Conservation (phyloP, 2,329 filamentous ascomycete species). For the Aureobasidium sp. region DNA sequence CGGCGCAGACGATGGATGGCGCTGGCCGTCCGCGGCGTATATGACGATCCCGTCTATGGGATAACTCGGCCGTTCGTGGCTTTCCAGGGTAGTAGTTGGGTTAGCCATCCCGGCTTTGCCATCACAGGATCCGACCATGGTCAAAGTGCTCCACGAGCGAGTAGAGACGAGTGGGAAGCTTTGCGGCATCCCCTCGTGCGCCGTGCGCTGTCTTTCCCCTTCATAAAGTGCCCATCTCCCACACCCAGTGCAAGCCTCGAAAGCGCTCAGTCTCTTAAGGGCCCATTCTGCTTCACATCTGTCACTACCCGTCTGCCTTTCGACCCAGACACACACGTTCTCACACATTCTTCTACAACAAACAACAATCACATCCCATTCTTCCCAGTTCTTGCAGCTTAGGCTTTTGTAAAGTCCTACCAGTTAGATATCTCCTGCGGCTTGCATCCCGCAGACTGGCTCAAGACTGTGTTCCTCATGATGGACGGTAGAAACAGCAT, state of each 20-base stretch:
- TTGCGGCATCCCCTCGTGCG: conserved; percentile 13
- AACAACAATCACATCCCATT: neutral
- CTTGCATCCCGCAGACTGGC: neutral
- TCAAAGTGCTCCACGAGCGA: conserved; percentile 12
- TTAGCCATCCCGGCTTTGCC: conserved; percentile 11
- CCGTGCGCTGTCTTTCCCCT: conserved; percentile 2
- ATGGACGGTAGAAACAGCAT: conserved; percentile 48
- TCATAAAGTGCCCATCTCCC: conserved; percentile 13
- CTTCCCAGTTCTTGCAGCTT: neutral
- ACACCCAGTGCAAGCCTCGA: neutral
- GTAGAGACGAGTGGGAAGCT: conserved; percentile 8
- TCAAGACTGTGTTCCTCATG: conserved; percentile 27
- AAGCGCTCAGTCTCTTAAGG: neutral
- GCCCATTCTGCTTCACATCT: neutral
- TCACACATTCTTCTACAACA: neutral
- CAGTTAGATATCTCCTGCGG: neutral
- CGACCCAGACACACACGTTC: neutral
- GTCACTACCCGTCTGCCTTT: neutral
- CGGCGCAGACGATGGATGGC: conserved; percentile 8
- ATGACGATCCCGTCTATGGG: conserved; percentile 10
- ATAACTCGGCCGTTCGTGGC: conserved; percentile 11
- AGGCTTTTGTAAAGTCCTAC: neutral
- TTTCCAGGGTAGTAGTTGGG: conserved; percentile 10
- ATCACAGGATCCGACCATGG: conserved; percentile 2
- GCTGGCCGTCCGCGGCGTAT: conserved; percentile 9